Evolutionary conservation across 768 basidiomycete genomes (phyloP), one percentile per base, ranked within the genome.

Genomic region (Kwoniella sp.): DNA sequence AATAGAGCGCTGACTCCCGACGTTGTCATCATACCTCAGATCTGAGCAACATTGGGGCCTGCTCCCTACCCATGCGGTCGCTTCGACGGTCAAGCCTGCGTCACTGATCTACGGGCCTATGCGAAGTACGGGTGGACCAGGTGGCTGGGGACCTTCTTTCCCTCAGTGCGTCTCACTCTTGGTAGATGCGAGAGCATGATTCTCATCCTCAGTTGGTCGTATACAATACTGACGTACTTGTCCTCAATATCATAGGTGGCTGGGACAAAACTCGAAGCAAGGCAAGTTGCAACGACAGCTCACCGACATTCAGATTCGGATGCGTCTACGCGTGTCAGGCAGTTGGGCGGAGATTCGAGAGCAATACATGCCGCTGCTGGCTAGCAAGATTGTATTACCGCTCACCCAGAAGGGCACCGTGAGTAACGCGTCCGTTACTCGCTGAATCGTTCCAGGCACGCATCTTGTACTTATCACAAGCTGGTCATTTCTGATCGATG

Each of bases 231-330:
- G 1, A 17, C 45, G 29, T 47, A 12, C 22, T 3, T 13, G 2
- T 11, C 2, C 31, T 25, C 41, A 30, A 47, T n/a, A n/a, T n/a
- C n/a, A 8, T 72, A 97, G 94, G 75, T 99, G 93, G 92, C 87
- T 99, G 13, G 95, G 95, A 9, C 93, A 98, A 77, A 98, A 98
- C 81, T 98, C 96, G 63, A 95, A 94, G 75, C 89, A 91, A 79
- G 84, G 75, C 69, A 96, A 95, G 74, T 85, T 97, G 0, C 83
- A 78, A 60, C 86, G 94, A 38, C 88, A 90, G 68, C 84, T 99
- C 20, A 86, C 86, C 38, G 96, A 99, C 65, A 88, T 97, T 11
- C 95, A 98, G 80, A 90, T 92, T 50, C 89, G 90, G 55, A 96
- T 98, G 96, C 88, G 96, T 1, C 85, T 98, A 63, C 90, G 89